A percentile compares a stretch with the other conserved stretches of the same genome.
Conservation (phyloP, 495 filamentous ascomycete genomes). For the Trichoderma parareesei region DNA sequence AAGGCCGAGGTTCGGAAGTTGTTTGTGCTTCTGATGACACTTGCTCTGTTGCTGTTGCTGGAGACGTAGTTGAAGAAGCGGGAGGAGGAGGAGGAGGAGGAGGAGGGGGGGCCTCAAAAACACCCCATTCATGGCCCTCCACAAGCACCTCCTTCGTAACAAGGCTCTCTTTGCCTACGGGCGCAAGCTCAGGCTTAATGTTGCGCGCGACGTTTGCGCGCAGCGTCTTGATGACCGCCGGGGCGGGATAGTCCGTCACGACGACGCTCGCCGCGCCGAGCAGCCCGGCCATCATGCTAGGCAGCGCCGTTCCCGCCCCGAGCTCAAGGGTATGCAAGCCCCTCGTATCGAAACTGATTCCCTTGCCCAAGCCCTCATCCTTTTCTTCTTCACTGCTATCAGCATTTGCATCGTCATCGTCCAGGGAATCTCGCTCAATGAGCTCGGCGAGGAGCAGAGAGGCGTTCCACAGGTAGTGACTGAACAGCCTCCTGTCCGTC, state of each 20-base stretch:
- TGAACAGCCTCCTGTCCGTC: conserved; percentile 57
- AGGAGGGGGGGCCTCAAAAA: conserved; percentile 33
- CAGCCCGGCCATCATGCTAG: conserved; percentile 58
- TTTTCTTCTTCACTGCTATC: neutral
- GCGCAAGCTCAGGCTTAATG: conserved; percentile 16
- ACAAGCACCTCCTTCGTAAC: conserved; percentile 30
- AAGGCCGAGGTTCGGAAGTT: too few species aligned
- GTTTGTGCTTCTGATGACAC: too few species aligned
- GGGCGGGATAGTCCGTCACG: conserved; percentile 70
- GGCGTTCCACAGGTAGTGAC: conserved; percentile 85
- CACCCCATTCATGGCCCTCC: conserved; percentile 69
- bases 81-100: too few species aligned
- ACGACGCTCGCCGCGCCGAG: conserved; percentile 55
- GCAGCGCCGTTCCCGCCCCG: conserved; percentile 64
- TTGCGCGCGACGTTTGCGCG: conserved; percentile 46
- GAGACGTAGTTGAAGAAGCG: too few species aligned
- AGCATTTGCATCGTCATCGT: conserved; percentile 5
- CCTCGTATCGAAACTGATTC: conserved; percentile 25
- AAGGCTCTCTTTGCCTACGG: conserved; percentile 16
- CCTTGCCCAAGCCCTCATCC: neutral
- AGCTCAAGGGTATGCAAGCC: conserved; percentile 40
- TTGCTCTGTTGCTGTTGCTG: too few species aligned
- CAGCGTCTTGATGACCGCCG: conserved; percentile 53
- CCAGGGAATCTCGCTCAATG: conserved; percentile 43
- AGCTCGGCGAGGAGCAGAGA: conserved; percentile 62